These are phyloP conservation scores for Skeletonema costatum DNA, from an alignment of 108 stramenopile species.

Conservation along the genomic window DNA sequence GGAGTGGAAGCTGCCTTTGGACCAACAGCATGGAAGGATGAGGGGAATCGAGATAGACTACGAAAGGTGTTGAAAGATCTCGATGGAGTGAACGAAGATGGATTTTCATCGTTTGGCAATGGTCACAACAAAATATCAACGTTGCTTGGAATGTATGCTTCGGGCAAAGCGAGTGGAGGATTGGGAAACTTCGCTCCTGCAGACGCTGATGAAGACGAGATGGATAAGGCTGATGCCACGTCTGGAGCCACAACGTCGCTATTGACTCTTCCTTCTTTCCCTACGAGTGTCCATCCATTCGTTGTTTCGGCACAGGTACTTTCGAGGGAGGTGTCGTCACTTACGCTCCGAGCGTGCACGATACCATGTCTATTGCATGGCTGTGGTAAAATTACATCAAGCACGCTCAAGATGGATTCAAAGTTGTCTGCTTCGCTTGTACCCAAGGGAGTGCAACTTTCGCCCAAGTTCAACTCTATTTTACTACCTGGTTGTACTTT, in stretches of 20 bases:
- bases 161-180: conserved; percentile 10
- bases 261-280: conserved; percentile 14
- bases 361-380: conserved; percentile 73
- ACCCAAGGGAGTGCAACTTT: conserved; percentile 38
- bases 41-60: conserved; percentile 24
- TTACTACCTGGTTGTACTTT: conserved; percentile 52
- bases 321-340: conserved; percentile 38
- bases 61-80: conserved; percentile 19
- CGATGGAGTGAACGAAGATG: conserved; percentile 17
- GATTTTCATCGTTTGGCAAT: conserved; percentile 2
- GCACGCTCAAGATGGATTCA: conserved; percentile 31
- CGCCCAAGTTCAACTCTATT: conserved; percentile 71
- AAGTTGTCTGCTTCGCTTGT: conserved; percentile 6
- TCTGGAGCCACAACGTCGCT: conserved; percentile 8
- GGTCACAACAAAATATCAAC: conserved; percentile 15
- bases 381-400: conserved; percentile 68
- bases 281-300: conserved; percentile 38
- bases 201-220: conserved; percentile 15
- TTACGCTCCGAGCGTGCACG: conserved; percentile 66
- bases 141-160: conserved; percentile 22
- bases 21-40: conserved; percentile 29
- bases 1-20: conserved; percentile 77
- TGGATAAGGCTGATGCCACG: conserved; percentile 4
- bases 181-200: conserved; percentile 16
- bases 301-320: conserved; percentile 67